These are phyloP conservation scores for Leccinum variicolor DNA, from an alignment of 768 basidiomycete genomes.

Conservation along the genomic window DNA sequence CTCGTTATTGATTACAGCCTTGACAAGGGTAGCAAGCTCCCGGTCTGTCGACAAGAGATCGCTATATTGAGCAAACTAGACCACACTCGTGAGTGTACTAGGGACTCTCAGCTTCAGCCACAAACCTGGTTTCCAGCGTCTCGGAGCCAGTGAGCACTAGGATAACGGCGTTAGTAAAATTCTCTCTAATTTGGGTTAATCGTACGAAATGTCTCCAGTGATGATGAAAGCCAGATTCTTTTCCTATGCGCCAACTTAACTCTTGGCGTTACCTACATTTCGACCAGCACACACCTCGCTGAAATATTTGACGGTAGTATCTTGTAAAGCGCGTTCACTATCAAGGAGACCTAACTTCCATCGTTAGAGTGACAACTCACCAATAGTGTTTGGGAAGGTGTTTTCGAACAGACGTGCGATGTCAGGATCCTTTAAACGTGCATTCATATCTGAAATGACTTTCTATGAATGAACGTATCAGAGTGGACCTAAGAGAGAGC, in stretches of 20 bases:
- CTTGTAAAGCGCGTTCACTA: constrained; percentile 32
- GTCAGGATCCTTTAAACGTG: constrained; percentile 70
- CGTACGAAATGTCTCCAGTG: constrained; percentile 78
- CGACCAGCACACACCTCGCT: constrained; percentile 39
- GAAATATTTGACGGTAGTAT: constrained; percentile 79
- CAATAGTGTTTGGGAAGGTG: constrained; percentile 79
- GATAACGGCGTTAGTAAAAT: constrained; percentile 5
- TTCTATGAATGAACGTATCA: constrained; percentile 37
- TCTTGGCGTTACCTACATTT: neutral
- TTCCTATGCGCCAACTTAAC: constrained; percentile 34
- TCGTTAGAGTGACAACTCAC: constrained; percentile 33
- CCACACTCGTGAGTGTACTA: constrained; percentile 1
- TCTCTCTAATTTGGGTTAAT: constrained; percentile 10
- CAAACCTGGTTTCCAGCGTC: constrained; percentile 76
- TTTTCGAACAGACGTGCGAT: constrained; percentile 78
- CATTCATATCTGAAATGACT: constrained; percentile 73
- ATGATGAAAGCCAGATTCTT: constrained; percentile 78
- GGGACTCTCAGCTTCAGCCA: neutral
- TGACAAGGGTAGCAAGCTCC: constrained; percentile 61
- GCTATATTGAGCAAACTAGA: constrained; percentile 69
- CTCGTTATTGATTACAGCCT: constrained; percentile 82
- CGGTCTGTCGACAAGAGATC: constrained; percentile 53
- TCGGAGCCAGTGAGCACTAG: constrained; percentile 78
- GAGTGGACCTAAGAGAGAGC: neutral
- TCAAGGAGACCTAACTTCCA: neutral